Evolutionary conservation across 331 rosid genomes (phyloP).

Genomic region (Acacia concinna): DNA sequence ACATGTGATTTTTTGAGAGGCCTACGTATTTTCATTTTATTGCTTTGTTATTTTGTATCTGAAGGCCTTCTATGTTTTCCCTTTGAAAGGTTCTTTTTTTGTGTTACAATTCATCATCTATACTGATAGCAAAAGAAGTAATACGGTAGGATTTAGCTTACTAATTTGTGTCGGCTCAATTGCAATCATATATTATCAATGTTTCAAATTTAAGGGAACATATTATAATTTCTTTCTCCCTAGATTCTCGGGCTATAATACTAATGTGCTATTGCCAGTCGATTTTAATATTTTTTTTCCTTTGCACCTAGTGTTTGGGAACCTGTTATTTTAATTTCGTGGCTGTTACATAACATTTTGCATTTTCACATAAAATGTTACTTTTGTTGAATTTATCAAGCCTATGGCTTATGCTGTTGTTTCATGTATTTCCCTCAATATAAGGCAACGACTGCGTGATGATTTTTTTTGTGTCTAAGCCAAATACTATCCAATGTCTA

Average conservation of each 20-base stretch:
- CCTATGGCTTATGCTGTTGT: not conserved
- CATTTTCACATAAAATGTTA: not conserved
- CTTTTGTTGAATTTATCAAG: not conserved
- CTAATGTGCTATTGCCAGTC: not conserved
- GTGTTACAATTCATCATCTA: not conserved
- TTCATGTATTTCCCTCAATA: not conserved
- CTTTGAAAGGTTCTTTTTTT: not conserved
- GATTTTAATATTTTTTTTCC: not conserved
- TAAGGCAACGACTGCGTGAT: not conserved
- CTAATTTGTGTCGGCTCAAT: not conserved
- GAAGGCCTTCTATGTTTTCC: not conserved
- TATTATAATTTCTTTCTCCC: not conserved
- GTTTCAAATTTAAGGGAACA: not conserved
- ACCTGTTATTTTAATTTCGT: not conserved
- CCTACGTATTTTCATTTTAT: not conserved
- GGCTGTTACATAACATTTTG: not conserved
- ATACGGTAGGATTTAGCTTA: conserved; percentile 13
- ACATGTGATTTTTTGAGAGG: conserved; percentile 1
- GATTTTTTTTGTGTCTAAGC: conserved; percentile 22
- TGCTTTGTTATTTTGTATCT: not conserved
- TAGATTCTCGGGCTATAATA: not conserved
- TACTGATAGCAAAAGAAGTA: conserved; percentile 12
- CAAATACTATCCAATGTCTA: not conserved
- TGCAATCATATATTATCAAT: not conserved
- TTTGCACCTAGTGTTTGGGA: not conserved